Percentiles rank a stretch among this genome's conserved stretches.
Evolutionary conservation across 2,329 filamentous ascomycete species (phyloP).

Genomic region (Penicillium sp.): DNA sequence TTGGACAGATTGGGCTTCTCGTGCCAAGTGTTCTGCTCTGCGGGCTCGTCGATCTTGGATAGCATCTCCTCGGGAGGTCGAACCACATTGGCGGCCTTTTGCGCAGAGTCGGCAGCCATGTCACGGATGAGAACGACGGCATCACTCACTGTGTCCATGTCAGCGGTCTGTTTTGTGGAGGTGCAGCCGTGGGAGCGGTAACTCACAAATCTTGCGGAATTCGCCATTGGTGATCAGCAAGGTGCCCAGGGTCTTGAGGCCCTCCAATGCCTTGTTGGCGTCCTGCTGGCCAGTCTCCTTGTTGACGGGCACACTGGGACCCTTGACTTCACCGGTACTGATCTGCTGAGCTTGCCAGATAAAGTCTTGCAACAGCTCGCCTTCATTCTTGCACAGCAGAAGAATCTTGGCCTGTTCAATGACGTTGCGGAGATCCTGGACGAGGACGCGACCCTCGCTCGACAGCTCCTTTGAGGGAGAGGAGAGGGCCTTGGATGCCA

Average conservation of each 20-base stretch:
- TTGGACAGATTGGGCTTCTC: constrained; percentile 73
- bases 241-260: constrained; percentile 79
- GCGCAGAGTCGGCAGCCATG: constrained; percentile 83
- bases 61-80: constrained; percentile 74
- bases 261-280: constrained; percentile 74
- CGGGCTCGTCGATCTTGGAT: constrained; percentile 70
- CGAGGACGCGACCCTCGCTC: constrained; percentile 69
- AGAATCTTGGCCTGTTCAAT: constrained; percentile 79
- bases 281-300: constrained; percentile 77
- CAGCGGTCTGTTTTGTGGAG: background rate
- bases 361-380: constrained; percentile 91
- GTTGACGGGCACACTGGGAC: constrained; percentile 62
- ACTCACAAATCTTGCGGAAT: constrained; percentile 80
- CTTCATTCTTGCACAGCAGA: constrained; percentile 87
- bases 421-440: constrained; percentile 70
- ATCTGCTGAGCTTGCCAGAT: constrained; percentile 87
- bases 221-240: constrained; percentile 93
- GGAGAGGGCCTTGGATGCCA: constrained; percentile 63
- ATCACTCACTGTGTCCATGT: constrained; percentile 59
- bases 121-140: constrained; percentile 75
- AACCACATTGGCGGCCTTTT: constrained; percentile 67
- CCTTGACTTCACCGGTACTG: constrained; percentile 54
- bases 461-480: constrained; percentile 73
- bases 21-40: constrained; percentile 90
- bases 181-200: too few species aligned